Percentiles rank a stretch among this genome's conserved stretches.
Conservation (phyloP, 805 yeast genomes). For the Hanseniaspora valbyensis region DNA sequence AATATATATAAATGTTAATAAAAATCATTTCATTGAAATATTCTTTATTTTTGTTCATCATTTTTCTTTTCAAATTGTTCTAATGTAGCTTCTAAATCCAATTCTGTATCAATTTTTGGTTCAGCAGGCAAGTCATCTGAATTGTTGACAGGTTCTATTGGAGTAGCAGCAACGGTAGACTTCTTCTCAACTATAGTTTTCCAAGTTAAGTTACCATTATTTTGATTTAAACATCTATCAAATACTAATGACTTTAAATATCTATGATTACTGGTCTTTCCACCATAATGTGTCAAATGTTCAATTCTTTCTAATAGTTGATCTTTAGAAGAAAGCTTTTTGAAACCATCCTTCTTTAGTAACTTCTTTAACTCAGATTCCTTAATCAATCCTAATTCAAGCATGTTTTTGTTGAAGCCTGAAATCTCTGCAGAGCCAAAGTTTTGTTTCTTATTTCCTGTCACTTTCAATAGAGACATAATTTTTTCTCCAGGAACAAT, state of each 20-base stretch:
- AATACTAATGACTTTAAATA: not conserved
- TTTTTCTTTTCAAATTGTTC: not conserved
- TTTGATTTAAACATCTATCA: slow-evolving; percentile 2
- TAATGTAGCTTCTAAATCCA: not conserved
- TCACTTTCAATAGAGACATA: not conserved
- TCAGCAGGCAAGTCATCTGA: not conserved
- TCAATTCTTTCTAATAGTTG: not conserved
- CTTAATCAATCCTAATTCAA: not conserved
- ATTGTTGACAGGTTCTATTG: not conserved
- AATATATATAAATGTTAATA: not conserved
- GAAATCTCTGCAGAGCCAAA: not conserved
- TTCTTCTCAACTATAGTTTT: not conserved
- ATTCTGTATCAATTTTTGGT: not conserved
- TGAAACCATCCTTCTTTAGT: not conserved
- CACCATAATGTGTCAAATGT: not conserved
- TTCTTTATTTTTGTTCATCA: not conserved
- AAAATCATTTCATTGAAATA: too few species aligned
- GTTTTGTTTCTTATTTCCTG: not conserved
- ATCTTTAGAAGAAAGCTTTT: not conserved
- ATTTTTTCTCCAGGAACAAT: not conserved
- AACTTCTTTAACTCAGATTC: not conserved
- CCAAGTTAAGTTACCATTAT: not conserved
- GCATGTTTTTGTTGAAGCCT: not conserved
- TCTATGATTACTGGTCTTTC: not conserved
- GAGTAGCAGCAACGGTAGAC: not conserved